Evolutionary conservation across 2,329 filamentous ascomycete genomes (phyloP), one percentile per base, ranked within the genome.

Genomic region (Epichloe sylvatica): DNA sequence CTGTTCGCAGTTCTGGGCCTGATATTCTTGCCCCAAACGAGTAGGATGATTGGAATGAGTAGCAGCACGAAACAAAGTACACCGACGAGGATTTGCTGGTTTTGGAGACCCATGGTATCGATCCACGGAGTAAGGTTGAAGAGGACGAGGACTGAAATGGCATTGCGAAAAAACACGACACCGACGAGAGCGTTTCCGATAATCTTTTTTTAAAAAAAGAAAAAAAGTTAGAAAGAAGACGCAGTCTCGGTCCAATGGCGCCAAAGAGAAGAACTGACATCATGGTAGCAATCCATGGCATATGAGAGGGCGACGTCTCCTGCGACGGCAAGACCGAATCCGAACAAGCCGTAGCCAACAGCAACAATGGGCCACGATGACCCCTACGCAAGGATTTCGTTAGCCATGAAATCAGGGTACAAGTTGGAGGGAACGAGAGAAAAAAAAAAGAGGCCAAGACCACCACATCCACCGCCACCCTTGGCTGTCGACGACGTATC

Each of bases 351-450:
- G 3, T 62, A 64, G 0, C 60, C 65, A 0, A 68, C 52, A 7
- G 61, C 65, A 0, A 67, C 60, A 11, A 60, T 57, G 6, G 67
- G 65, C 67, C 67, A 70, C n/a, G 67, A 64, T 54, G 63, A 60
- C 1, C 63, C 62, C 66, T 61, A n/a, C 15, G 35, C 4, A 17
- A 13, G 17, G 1, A 37, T 21, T 8, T 48, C n/a, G n/a, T 25
- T 30, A 49, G 41, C 25, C 13, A 30, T 46, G 11, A 30, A 12
- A 5, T 7, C 13, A 19, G 9, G 9, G 35, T 15, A n/a, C n/a
- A 21, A 35, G 13, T 2, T 13, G 23, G 19, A 41, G 23, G 8
- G 17, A 19, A 12, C n/a, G 1, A 1, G 3, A 3, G 43, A 12
- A 0, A 34, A 23, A 21, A 3, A 51, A 8, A 6, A 4, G 23